Base-by-base conservation (phyloP, 2,329 filamentous ascomycete species). In the Beauveria asiatica region DNA sequence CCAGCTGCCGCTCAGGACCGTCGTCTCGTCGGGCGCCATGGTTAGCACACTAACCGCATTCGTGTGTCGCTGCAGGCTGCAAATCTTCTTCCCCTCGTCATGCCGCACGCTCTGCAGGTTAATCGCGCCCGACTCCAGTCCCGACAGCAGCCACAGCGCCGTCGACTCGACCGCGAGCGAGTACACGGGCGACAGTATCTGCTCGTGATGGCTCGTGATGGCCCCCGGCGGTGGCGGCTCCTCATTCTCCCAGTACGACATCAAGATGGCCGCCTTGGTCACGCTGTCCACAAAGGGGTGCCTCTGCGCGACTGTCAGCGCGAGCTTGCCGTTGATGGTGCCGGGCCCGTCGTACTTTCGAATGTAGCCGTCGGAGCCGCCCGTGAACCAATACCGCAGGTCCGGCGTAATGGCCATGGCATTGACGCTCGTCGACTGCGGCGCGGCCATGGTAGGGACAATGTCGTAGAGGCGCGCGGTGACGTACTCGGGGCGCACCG, bases 161-260 rank as follows among this genome's bases (percentile, higher is more conserved):
- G 94, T 85, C 49, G 90, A 91, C 63, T 99, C 91, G 5, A 95
- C 88, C 1, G 94, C 94, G 27, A 99, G 78, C 7, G 92, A 96
- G 73, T 99, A 99, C 0, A 99, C 93, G 0, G 94, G 92, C 10
- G 91, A 96, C n/a, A 93, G 74, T 5, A 82, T 75, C 25, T 83
- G 76, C 3, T 90, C 87, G 52, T 88, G 76, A 13, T 78, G 76
- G 16, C 77, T 72, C 41, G 75, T 73, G 5, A 37, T 6, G 11
- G 11, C 33, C 5, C 74, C 72, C 0, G 74, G 72, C 1, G 69
- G 70, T 3, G 75, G 65, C 2, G 85, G 83, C 70, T 99, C 93
- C 71, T 97, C 92, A 68, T 97, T 99, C 73, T 97, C 94, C 94
- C 94, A 99, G 73, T 99, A 99, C 56, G 90, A 96, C 82, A 97